Percentiles rank a stretch among this genome's conserved stretches.
phyloP scores from a whole-genome alignment of 2,329 filamentous ascomycete genomes.

The Sphaerulina musiva region DNA sequence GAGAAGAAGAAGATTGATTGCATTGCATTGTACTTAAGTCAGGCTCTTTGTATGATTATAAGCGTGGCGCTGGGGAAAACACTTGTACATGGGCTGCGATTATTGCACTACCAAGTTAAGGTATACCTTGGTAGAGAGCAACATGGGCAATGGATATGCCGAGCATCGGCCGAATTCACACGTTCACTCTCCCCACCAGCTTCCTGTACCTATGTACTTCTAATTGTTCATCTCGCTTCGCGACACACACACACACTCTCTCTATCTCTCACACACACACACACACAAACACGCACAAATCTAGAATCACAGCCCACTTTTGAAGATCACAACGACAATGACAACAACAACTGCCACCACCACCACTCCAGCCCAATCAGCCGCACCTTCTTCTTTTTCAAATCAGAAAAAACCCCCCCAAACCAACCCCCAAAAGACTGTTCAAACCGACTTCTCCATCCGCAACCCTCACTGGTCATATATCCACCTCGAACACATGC shows the following conservation, averaged over 20 bases:
- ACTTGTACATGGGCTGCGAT: neutral
- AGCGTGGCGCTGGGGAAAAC: conserved; percentile 1
- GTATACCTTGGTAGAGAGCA: neutral
- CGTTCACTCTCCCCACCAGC: neutral
- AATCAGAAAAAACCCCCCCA: conserved; percentile 16
- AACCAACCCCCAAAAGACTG: conserved; percentile 17
- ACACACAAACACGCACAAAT: too few species aligned
- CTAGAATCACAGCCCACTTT: too few species aligned
- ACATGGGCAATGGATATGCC: neutral
- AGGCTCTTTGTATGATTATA: neutral
- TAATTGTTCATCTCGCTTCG: neutral
- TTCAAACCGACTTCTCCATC: conserved; percentile 35
- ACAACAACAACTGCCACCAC: too few species aligned
- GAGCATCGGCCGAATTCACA: conserved; percentile 2
- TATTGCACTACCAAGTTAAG: neutral
- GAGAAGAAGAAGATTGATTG: neutral
- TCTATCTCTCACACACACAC: too few species aligned
- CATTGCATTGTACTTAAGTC: neutral
- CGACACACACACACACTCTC: neutral
- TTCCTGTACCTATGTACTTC: too few species aligned
- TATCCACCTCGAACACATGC: conserved; percentile 37
- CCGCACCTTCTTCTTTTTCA: conserved; percentile 1
- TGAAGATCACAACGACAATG: too few species aligned
- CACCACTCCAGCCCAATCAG: conserved; percentile 5
- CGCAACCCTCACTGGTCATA: conserved; percentile 38